Evolutionary conservation across 208 protist species (phyloP).

Genomic region (Trypanosoma platydactyli): DNA sequence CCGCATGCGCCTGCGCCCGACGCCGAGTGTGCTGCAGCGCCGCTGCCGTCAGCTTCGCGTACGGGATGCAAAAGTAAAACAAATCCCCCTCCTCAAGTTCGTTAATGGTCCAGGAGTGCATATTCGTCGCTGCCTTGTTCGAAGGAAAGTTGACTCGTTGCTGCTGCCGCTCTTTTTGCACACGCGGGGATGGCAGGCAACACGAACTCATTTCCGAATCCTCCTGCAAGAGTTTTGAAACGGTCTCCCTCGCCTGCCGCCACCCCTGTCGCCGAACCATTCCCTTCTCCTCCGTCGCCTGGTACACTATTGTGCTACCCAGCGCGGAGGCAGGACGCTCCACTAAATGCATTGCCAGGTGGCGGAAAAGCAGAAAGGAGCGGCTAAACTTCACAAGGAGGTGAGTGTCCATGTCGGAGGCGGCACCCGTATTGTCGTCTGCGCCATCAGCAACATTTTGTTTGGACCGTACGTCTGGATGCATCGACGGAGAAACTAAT

Average conservation of each 20-base stretch:
- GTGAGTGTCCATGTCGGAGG: background rate
- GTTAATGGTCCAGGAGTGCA: constrained; percentile 16
- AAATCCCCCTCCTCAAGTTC: constrained; percentile 35
- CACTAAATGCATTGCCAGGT: constrained; percentile 12
- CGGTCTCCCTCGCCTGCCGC: constrained; percentile 3
- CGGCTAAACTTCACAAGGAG: constrained; percentile 12
- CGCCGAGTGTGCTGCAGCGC: constrained; percentile 19
- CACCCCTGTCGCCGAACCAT: constrained; percentile 13
- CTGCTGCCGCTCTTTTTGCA: constrained; percentile 2
- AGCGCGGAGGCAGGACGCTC: background rate
- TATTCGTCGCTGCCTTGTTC: constrained; percentile 20
- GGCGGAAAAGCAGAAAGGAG: constrained; percentile 1
- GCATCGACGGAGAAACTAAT: background rate
- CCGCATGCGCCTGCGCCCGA: constrained; percentile 7
- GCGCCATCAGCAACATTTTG: background rate
- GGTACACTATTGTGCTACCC: constrained; percentile 3
- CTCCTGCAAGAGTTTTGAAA: constrained; percentile 6
- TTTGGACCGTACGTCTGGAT: background rate
- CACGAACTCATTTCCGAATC: background rate
- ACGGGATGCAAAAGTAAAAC: constrained; percentile 37
- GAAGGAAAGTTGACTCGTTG: background rate
- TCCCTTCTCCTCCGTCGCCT: constrained; percentile 15
- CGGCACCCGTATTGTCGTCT: background rate
- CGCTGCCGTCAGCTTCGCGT: constrained; percentile 13
- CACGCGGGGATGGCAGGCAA: background rate